Conservation (phyloP, 352 stramenopile genomes). For the Phytophthora pluvialis region DNA sequence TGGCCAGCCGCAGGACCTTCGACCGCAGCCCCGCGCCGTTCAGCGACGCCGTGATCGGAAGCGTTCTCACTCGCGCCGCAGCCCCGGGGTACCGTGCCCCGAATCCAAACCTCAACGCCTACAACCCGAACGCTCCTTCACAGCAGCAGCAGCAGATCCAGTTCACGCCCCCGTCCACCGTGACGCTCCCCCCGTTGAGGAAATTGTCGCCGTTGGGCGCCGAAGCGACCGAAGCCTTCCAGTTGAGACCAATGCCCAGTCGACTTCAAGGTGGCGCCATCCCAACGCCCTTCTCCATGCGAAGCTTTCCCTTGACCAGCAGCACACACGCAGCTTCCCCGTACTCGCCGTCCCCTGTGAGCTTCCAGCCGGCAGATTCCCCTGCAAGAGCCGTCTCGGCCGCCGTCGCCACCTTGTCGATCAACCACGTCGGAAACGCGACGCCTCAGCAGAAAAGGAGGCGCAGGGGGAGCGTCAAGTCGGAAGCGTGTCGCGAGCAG, state of each 20-base stretch:
- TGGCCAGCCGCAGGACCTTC: slow-evolving; percentile 30
- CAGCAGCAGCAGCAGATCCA: slow-evolving; percentile 13
- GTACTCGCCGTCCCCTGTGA: not conserved
- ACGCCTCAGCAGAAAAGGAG: slow-evolving; percentile 37
- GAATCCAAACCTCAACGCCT: slow-evolving; percentile 7
- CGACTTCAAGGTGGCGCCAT: slow-evolving; percentile 15
- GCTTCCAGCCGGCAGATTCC: slow-evolving; percentile 12
- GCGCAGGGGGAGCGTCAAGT: slow-evolving; percentile 42
- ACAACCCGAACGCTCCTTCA: not conserved
- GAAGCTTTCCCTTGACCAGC: slow-evolving; percentile 3
- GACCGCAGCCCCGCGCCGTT: slow-evolving; percentile 27
- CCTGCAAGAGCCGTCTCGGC: slow-evolving; percentile 21
- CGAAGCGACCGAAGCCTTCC: slow-evolving; percentile 13
- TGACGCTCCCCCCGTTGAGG: slow-evolving; percentile 23
- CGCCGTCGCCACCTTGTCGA: slow-evolving; percentile 27
- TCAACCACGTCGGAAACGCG: not conserved
- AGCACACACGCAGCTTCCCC: not conserved
- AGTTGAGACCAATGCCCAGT: slow-evolving; percentile 10
- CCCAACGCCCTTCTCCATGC: not conserved
- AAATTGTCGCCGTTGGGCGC: slow-evolving; percentile 25
- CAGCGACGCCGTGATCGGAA: slow-evolving; percentile 42
- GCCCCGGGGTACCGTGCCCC: slow-evolving; percentile 1
- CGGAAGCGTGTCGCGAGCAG: slow-evolving; percentile 56
- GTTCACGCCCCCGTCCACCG: slow-evolving; percentile 3
- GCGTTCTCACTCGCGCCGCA: slow-evolving; percentile 24